Conservation (phyloP, 169 alveolate genomes). For the Cryptosporidium canis region DNA sequence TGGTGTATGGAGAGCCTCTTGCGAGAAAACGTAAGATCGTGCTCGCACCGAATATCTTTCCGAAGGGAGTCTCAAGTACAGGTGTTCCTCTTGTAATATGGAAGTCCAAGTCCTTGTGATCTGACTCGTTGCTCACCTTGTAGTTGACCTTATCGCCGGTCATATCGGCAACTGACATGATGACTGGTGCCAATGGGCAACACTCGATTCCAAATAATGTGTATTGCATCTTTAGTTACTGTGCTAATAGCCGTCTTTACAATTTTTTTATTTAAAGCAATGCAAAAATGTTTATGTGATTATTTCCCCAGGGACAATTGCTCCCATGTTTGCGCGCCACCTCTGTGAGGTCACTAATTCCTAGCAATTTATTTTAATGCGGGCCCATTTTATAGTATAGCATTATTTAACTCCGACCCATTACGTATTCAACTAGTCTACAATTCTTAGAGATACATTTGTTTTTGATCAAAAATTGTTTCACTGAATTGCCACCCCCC, state of each 20-base stretch:
- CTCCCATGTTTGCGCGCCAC: background rate
- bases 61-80: slow-evolving; percentile 5
- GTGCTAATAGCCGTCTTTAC: background rate
- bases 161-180: slow-evolving; percentile 49
- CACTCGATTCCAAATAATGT: background rate
- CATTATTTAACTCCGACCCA: too few species aligned
- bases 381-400: too few species aligned
- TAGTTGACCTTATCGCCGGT: slow-evolving; percentile 13
- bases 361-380: too few species aligned
- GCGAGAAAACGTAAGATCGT: slow-evolving; percentile 45
- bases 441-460: too few species aligned
- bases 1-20: slow-evolving; percentile 45
- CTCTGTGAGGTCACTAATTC: background rate
- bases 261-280: background rate
- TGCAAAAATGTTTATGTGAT: background rate
- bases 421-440: too few species aligned
- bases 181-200: slow-evolving; percentile 25
- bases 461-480: too few species aligned
- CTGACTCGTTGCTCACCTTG: background rate
- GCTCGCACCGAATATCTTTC: slow-evolving; percentile 44
- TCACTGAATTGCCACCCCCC: too few species aligned
- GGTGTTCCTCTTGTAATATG: slow-evolving; percentile 13
- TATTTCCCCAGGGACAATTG: background rate
- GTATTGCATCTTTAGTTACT: background rate
- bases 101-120: background rate